phyloP scores from a whole-genome alignment of 2,329 filamentous ascomycete species.

The Neopestalotiopsis sp. region DNA sequence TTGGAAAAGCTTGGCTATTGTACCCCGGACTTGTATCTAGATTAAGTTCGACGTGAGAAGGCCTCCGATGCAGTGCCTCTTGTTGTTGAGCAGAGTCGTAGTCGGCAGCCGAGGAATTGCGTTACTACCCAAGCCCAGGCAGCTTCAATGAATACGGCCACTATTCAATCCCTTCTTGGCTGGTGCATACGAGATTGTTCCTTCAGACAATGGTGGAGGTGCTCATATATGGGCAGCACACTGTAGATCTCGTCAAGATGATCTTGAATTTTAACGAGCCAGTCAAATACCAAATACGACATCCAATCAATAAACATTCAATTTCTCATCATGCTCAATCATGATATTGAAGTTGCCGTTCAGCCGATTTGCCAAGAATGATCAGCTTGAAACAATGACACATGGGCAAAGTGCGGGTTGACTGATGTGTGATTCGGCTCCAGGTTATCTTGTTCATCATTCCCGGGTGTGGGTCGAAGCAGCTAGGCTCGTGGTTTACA shows the following conservation, averaged over 20 bases:
- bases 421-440: background rate
- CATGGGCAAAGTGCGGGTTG: background rate
- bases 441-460: background rate
- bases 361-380: conserved; percentile 14
- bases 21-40: background rate
- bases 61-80: background rate
- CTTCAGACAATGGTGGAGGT: background rate
- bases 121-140: background rate
- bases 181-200: background rate
- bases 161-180: background rate
- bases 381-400: conserved; percentile 19
- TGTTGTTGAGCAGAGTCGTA: background rate
- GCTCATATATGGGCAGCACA: no score
- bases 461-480: background rate
- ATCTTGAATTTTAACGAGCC: background rate
- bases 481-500: background rate
- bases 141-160: background rate
- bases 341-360: background rate
- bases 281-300: background rate
- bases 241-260: background rate
- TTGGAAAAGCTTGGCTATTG: conserved; percentile 9
- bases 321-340: background rate
- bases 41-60: background rate
- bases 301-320: background rate
- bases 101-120: background rate